Conservation (phyloP, 2,329 filamentous ascomycete species). For the Penicillium janthinellum region DNA sequence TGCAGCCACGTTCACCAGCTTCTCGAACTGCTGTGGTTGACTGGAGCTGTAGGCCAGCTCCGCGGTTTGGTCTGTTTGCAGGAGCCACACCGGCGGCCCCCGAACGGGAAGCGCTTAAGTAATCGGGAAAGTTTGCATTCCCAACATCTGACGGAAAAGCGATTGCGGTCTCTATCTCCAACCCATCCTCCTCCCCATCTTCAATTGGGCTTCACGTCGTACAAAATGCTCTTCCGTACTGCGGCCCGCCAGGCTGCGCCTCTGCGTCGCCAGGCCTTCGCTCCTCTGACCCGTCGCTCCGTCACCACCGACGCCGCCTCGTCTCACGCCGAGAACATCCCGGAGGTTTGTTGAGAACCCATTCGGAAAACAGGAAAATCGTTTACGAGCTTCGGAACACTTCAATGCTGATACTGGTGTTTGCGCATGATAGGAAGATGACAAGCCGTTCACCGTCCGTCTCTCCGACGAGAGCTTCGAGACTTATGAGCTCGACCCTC, state of each 20-base stretch:
- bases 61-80: conserved; percentile 35
- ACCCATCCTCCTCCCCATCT: conserved; percentile 20
- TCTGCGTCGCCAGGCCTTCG: conserved; percentile 53
- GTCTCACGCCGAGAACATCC: conserved; percentile 81
- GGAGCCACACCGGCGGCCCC: conserved; percentile 34
- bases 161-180: conserved; percentile 28
- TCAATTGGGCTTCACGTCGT: conserved; percentile 32
- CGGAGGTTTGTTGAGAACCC: conserved; percentile 61
- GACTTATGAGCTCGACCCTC: conserved; percentile 97
- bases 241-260: conserved; percentile 63
- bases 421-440: conserved; percentile 69
- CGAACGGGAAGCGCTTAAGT: conserved; percentile 33
- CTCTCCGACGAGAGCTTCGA: conserved; percentile 99
- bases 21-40: neutral
- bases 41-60: conserved; percentile 8
- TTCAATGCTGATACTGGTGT: conserved; percentile 24
- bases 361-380: conserved; percentile 24
- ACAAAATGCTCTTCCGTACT: conserved; percentile 71
- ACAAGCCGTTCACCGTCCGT: conserved; percentile 87
- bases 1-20: neutral
- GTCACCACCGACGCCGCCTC: conserved; percentile 97
- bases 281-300: conserved; percentile 62
- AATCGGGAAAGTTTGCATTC: conserved; percentile 36
- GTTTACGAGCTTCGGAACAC: conserved; percentile 41
- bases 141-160: conserved; percentile 39